These are phyloP conservation scores for Dothidotthia symphoricarpi DNA, from an alignment of 2,329 filamentous ascomycete species.

Conservation along the genomic window DNA sequence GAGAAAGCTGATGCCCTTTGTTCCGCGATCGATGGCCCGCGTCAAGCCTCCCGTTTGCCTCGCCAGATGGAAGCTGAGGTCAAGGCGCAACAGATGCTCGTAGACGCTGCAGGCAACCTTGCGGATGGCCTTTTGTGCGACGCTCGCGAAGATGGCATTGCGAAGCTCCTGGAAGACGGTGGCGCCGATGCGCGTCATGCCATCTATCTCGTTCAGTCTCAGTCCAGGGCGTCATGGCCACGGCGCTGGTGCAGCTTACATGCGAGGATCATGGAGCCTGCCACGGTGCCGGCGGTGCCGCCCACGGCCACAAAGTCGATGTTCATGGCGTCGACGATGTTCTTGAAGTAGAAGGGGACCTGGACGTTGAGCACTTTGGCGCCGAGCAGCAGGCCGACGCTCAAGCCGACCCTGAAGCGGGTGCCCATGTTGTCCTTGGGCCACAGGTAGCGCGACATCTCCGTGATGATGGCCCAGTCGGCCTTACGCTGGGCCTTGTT, in stretches of 20 bases:
- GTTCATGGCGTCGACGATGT: constrained; percentile 96
- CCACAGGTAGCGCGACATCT: constrained; percentile 96
- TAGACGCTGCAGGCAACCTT: constrained; percentile 91
- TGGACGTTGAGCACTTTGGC: constrained; percentile 95
- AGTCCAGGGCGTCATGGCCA: constrained; percentile 2
- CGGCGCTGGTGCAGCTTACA: constrained; percentile 51
- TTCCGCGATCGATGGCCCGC: constrained; percentile 90
- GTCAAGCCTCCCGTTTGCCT: constrained; percentile 95
- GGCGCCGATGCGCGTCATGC: constrained; percentile 80
- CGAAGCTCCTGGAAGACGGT: constrained; percentile 89
- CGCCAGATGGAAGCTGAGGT: constrained; percentile 89
- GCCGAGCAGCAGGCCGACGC: constrained; percentile 79
- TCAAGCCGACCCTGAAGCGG: constrained; percentile 78
- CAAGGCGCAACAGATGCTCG: constrained; percentile 80
- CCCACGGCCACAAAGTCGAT: constrained; percentile 82
- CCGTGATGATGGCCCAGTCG: constrained; percentile 97
- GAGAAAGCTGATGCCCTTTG: constrained; percentile 96
- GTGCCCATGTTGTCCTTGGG: constrained; percentile 83
- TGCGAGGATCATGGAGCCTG: constrained; percentile 88
- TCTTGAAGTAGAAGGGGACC: constrained; percentile 99
- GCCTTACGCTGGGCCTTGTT: constrained; percentile 90
- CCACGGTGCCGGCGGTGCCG: constrained; percentile 85
- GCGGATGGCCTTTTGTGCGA: constrained; percentile 94
- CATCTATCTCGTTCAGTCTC: constrained; percentile 54
- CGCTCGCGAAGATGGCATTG: constrained; percentile 94